Percentiles rank a stretch among this genome's conserved stretches.
phyloP scores from a whole-genome alignment of 192 early-diverging fungal genomes.

The Coemansia sp. region DNA sequence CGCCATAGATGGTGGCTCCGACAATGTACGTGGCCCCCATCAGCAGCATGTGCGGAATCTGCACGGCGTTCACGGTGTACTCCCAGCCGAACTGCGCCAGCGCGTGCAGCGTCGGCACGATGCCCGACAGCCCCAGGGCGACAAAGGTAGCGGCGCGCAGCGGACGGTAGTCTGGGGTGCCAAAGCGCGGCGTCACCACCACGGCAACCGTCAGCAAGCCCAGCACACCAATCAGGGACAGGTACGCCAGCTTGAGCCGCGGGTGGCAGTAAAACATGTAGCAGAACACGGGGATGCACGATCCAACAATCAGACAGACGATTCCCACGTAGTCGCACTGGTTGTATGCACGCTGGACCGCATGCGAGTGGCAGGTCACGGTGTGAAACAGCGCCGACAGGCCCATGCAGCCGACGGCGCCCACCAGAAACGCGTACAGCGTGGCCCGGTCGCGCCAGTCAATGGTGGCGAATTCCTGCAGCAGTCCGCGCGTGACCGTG shows the following conservation, averaged over 20 bases:
- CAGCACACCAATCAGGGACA: conserved; percentile 57
- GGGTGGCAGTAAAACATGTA: conserved; percentile 64
- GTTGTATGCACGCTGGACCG: conserved; percentile 66
- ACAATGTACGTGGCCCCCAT: conserved; percentile 77
- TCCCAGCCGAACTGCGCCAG: conserved; percentile 64
- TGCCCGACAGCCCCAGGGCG: conserved; percentile 69
- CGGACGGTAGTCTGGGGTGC: conserved; percentile 70
- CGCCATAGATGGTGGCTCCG: conserved; percentile 85
- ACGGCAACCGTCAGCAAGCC: conserved; percentile 63
- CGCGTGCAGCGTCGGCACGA: conserved; percentile 71
- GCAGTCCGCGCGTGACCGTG: conserved; percentile 42
- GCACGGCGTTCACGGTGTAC: conserved; percentile 54
- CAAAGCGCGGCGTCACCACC: conserved; percentile 61
- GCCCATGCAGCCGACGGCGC: conserved; percentile 74
- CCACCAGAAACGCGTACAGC: conserved; percentile 70
- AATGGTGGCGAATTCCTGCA: conserved; percentile 51
- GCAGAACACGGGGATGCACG: conserved; percentile 49
- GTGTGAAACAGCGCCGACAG: conserved; percentile 77
- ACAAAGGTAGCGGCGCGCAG: conserved; percentile 76
- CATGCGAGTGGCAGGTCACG: conserved; percentile 79
- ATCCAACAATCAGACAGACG: conserved; percentile 68
- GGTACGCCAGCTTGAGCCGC: conserved; percentile 53
- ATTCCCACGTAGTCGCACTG: conserved; percentile 92
- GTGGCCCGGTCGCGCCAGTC: conserved; percentile 62
- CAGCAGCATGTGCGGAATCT: conserved; percentile 58